phyloP scores from a whole-genome alignment of 2,329 filamentous ascomycete genomes.

The Raffaelea ambrosiae region DNA sequence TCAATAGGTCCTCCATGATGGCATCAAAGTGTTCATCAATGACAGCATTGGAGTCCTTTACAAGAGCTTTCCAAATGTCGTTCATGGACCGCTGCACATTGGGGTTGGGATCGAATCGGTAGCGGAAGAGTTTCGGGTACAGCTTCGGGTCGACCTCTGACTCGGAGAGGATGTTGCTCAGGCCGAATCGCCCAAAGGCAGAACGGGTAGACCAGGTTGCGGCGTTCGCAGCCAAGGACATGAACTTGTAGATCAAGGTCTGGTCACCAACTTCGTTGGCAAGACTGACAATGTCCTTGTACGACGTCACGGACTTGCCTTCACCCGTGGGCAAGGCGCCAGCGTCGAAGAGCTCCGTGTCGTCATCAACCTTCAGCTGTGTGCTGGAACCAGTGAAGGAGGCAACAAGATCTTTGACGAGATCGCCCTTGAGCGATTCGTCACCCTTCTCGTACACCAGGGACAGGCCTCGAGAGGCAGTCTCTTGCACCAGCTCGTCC shows the following conservation, averaged over 20 bases:
- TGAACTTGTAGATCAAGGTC: conserved; percentile 95
- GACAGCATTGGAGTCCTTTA: conserved; percentile 72
- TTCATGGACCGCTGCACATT: conserved; percentile 96
- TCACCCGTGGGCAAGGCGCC: conserved; percentile 86
- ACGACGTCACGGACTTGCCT: conserved; percentile 82
- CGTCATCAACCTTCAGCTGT: conserved; percentile 73
- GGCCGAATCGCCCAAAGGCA: conserved; percentile 86
- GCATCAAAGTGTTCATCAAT: conserved; percentile 77
- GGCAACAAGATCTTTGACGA: conserved; percentile 80
- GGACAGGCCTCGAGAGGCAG: conserved; percentile 82
- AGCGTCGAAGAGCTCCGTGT: conserved; percentile 89
- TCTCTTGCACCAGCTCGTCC: conserved; percentile 93
- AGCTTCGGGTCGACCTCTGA: conserved; percentile 85
- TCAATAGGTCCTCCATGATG: conserved; percentile 81
- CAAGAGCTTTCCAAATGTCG: conserved; percentile 93
- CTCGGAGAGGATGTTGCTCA: conserved; percentile 86
- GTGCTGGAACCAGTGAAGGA: conserved; percentile 75
- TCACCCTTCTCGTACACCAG: conserved; percentile 92
- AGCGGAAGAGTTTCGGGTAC: conserved; percentile 90
- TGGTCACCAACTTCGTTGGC: conserved; percentile 97
- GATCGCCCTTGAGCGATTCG: conserved; percentile 65
- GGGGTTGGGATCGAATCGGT: conserved; percentile 87
- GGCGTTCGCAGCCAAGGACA: conserved; percentile 92
- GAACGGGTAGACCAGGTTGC: conserved; percentile 97
- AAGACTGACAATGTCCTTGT: conserved; percentile 92